Base-by-base conservation (phyloP, 495 filamentous ascomycete genomes). In the Hypoxylon crocopeplum region DNA sequence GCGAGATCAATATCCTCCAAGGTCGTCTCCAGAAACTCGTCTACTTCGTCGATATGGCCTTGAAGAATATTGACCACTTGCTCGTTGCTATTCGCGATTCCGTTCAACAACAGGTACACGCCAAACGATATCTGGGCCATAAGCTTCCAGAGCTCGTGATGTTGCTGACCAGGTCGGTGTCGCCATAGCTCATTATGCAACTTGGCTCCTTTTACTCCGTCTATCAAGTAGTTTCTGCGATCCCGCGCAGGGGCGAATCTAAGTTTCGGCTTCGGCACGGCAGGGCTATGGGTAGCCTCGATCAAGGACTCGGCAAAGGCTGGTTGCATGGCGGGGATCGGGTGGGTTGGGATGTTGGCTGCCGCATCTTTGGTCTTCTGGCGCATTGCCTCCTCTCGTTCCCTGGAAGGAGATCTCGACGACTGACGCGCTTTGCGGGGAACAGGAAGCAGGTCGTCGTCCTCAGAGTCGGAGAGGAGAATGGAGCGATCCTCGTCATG, bases 101-200 rank as follows among this genome's bases (percentile, higher is more conserved):
- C 84, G 63, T 93, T 87, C 27, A 93, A 86, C 25, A 98, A 77
- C 10, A 98, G 81, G 74, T 97, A 90, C 24, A 98, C 85, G 21
- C 95, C 94, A 70, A 97, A 98, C 0, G 88, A 87, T 64, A 97
- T 93, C 68, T 98, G 94, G 6, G 94, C 87, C 66, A 93, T 82
- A 45, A 98, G 80, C 74, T 97, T 96, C 82, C 87, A 88, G 32
- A 98, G 77, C 52, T 93, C 90, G 74, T 98, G 94, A 64, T 89
- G 86, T 55, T 79, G 78, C 54, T 79, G 78, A 29, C 81, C 83
- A 0, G 85, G 77, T 51, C 84, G 84, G 68, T 88, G 82, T 48
- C 85, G 82, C 92, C 92, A 96, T 72, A 83, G 74, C 41, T 87
- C 82, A 10, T 84, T 85, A 67, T 87, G 86, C 1, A 90, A 79